A percentile compares a stretch with the other conserved stretches of the same genome.
Evolutionary conservation across 345 rosid species (phyloP).

Genomic region (Salix dunnii): DNA sequence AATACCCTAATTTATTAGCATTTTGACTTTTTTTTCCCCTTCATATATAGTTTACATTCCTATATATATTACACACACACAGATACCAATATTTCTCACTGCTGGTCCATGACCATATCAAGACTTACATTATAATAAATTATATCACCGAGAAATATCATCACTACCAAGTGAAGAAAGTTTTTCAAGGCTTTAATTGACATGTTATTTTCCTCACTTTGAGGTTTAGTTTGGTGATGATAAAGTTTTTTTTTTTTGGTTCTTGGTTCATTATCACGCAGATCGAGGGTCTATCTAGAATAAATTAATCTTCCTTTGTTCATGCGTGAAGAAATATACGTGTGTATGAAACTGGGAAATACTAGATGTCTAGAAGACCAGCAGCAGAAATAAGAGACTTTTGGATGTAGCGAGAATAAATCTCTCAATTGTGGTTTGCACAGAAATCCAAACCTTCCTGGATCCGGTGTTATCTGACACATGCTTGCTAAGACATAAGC

Average conservation of each 20-base stretch:
- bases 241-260: too few relatives aligned
- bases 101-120: neutral
- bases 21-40: too few relatives aligned
- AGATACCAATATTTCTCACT: neutral
- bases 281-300: neutral
- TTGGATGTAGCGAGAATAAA: too few relatives aligned
- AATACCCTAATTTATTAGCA: neutral
- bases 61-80: too few relatives aligned
- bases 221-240: neutral
- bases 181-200: neutral
- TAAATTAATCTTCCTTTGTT: neutral
- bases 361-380: neutral
- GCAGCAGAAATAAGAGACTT: neutral
- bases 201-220: neutral
- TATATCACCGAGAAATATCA: neutral
- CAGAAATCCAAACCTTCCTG: neutral
- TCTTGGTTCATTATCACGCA: neutral
- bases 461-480: neutral
- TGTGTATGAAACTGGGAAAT: neutral
- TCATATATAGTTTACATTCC: too few relatives aligned
- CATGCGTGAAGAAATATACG: neutral
- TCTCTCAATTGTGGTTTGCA: neutral
- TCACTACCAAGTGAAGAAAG: too few relatives aligned
- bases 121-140: neutral
- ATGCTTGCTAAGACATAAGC: neutral